Percentiles rank a stretch among this genome's conserved stretches.
phyloP scores from a whole-genome alignment of 1,284 basidiomycete species.

The Apiotrichum sp. region DNA sequence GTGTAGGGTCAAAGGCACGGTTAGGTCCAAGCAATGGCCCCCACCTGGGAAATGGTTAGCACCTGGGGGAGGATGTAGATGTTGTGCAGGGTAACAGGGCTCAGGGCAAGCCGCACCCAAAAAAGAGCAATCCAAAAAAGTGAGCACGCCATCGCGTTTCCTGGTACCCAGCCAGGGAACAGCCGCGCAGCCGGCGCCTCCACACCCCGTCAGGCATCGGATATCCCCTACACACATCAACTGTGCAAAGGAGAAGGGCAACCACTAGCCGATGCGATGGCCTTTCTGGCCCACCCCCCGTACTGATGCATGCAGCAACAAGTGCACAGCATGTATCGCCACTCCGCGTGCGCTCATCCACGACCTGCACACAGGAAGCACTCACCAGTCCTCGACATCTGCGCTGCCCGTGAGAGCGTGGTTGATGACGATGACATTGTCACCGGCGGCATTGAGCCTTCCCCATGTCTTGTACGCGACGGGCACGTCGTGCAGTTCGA shows the following conservation, averaged over 20 bases:
- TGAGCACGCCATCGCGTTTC: background rate
- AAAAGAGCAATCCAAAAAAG: background rate
- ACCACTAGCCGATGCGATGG: too few relatives aligned
- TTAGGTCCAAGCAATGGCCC: conserved; percentile 86
- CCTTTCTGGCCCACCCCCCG: too few relatives aligned
- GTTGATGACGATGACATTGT: conserved; percentile 95
- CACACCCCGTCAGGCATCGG: background rate
- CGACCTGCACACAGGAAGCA: background rate
- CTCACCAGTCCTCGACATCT: conserved; percentile 91
- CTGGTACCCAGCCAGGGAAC: background rate
- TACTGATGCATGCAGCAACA: too few relatives aligned
- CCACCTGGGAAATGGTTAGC: conserved; percentile 61
- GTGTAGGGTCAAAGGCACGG: conserved; percentile 80
- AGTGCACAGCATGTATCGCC: too few relatives aligned
- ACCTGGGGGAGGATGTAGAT: background rate
- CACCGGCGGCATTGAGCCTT: conserved; percentile 61
- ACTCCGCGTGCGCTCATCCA: background rate
- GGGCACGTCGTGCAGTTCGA: conserved; percentile 65
- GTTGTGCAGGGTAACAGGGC: background rate
- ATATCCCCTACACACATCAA: too few relatives aligned
- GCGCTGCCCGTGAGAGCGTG: conserved; percentile 96
- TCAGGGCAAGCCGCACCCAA: background rate
- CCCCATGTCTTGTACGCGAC: conserved; percentile 99
- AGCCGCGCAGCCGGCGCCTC: background rate
- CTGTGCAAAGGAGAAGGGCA: too few relatives aligned